Conservation (phyloP, 345 rosid genomes). For the Barbarea vulgaris region DNA sequence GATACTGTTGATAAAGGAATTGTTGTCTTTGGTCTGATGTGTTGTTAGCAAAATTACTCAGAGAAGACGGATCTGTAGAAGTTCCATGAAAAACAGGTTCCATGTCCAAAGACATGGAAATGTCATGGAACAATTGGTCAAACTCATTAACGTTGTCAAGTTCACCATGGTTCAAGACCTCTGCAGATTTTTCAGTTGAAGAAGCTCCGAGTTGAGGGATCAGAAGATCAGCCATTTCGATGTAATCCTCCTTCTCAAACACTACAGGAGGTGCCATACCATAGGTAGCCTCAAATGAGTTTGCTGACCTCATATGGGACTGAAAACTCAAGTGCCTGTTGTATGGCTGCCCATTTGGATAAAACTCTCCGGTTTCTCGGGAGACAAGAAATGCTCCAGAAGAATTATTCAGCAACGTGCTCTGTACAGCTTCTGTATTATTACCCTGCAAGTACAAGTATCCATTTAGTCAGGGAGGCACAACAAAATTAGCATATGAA, state of each 20-base stretch:
- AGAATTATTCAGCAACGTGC: slow-evolving; percentile 4
- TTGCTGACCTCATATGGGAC: neutral
- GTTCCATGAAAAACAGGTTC: slow-evolving; percentile 31
- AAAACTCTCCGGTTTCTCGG: neutral
- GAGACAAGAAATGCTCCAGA: slow-evolving; percentile 6
- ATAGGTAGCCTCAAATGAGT: slow-evolving; percentile 22
- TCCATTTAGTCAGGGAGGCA: neutral
- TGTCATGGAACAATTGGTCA: slow-evolving; percentile 34
- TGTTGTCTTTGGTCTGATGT: slow-evolving; percentile 11
- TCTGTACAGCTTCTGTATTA: slow-evolving; percentile 12
- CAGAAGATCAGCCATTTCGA: slow-evolving; percentile 83
- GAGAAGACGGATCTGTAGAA: neutral
- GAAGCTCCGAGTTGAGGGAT: slow-evolving; percentile 43
- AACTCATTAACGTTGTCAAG: neutral
- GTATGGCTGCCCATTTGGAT: slow-evolving; percentile 2
- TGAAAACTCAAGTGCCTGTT: neutral
- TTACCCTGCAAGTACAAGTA: slow-evolving; percentile 29
- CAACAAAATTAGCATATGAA: neutral
- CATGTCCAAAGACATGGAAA: slow-evolving; percentile 32
- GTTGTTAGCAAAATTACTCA: slow-evolving; percentile 20
- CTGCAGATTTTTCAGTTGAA: slow-evolving; percentile 3
- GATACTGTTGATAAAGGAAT: slow-evolving; percentile 15
- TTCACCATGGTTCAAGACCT: slow-evolving; percentile 25
- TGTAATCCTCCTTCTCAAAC: slow-evolving; percentile 56
- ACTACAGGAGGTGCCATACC: slow-evolving; percentile 7